Evolutionary conservation across 495 filamentous ascomycete genomes (phyloP).

Genomic region (Xylaria castorea): DNA sequence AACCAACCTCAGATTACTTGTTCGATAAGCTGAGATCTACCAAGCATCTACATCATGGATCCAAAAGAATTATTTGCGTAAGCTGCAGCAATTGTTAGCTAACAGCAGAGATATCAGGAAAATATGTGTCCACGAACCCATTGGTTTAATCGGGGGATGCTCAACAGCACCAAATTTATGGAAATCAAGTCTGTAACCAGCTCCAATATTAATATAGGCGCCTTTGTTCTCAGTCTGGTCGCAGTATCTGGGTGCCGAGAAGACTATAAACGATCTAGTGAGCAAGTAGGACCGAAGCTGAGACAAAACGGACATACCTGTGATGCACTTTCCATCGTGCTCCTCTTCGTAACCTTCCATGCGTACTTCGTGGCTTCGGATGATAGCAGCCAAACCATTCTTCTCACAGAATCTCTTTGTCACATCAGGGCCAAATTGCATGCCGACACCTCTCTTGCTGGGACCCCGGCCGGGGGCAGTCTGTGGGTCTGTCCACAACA

Average conservation of each 20-base stretch:
- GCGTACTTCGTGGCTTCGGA: slow-evolving; percentile 95
- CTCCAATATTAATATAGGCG: slow-evolving; percentile 96
- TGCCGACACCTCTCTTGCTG: slow-evolving; percentile 94
- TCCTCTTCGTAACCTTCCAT: slow-evolving; percentile 99
- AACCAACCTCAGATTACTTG: slow-evolving; percentile 31
- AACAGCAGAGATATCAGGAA: neutral
- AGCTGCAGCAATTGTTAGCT: slow-evolving; percentile 60
- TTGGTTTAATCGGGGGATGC: slow-evolving; percentile 92
- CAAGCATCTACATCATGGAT: slow-evolving; percentile 57
- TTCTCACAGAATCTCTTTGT: slow-evolving; percentile 97
- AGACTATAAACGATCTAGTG: slow-evolving; percentile 63
- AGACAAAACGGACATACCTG: slow-evolving; percentile 58
- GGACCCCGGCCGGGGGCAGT: slow-evolving; percentile 83
- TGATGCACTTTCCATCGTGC: slow-evolving; percentile 95
- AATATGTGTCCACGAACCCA: slow-evolving; percentile 60
- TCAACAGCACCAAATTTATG: slow-evolving; percentile 95
- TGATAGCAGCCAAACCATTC: slow-evolving; percentile 93
- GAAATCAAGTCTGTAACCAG: slow-evolving; percentile 88
- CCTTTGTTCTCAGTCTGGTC: slow-evolving; percentile 98
- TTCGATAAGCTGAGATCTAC: slow-evolving; percentile 29
- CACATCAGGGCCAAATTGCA: slow-evolving; percentile 96
- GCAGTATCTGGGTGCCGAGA: slow-evolving; percentile 97
- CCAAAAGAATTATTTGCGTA: slow-evolving; percentile 83
- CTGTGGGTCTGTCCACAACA: slow-evolving; percentile 99
- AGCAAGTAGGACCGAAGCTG: neutral